Conservation (phyloP, 805 yeast genomes). For the Kodamaea leandrae region DNA sequence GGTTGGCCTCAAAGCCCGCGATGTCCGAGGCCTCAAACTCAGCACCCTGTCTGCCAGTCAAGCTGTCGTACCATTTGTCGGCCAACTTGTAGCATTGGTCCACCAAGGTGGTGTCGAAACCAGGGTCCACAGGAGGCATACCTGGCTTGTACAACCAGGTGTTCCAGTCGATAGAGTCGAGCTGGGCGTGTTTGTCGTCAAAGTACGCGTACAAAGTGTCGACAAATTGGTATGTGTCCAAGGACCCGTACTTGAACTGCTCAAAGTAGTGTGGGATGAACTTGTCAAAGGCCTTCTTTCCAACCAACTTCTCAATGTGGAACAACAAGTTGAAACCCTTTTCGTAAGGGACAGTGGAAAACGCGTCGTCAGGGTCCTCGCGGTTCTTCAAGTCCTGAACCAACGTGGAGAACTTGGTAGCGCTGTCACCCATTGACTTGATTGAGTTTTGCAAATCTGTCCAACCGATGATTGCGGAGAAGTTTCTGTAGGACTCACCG, state of each 20-base stretch:
- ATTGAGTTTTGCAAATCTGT: slow-evolving; percentile 26
- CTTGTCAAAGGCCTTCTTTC: slow-evolving; percentile 64
- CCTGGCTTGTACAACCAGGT: slow-evolving; percentile 81
- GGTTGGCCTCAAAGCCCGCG: slow-evolving; percentile 63
- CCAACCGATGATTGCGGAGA: slow-evolving; percentile 33
- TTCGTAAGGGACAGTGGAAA: slow-evolving; percentile 35
- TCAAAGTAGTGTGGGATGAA: slow-evolving; percentile 76
- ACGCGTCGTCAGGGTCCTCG: slow-evolving; percentile 35
- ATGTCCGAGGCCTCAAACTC: slow-evolving; percentile 52
- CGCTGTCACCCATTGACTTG: slow-evolving; percentile 36
- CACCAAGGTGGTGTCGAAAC: slow-evolving; percentile 75
- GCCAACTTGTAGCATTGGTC: slow-evolving; percentile 69
- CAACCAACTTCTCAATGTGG: slow-evolving; percentile 66
- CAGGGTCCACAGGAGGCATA: slow-evolving; percentile 78
- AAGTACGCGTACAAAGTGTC: slow-evolving; percentile 72
- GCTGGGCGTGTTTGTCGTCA: slow-evolving; percentile 43
- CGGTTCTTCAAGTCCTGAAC: slow-evolving; percentile 69
- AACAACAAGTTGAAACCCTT: slow-evolving; percentile 48
- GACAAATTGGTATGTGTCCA: slow-evolving; percentile 79
- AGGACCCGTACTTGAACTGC: slow-evolving; percentile 63
- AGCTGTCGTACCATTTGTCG: slow-evolving; percentile 52
- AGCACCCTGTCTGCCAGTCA: slow-evolving; percentile 15
- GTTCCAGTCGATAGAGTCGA: slow-evolving; percentile 80
- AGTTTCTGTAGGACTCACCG: slow-evolving; percentile 33
- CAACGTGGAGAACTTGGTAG: slow-evolving; percentile 54